Evolutionary conservation across 2,329 filamentous ascomycete species (phyloP).

Genomic region (Ascochyta viciae-villosae): DNA sequence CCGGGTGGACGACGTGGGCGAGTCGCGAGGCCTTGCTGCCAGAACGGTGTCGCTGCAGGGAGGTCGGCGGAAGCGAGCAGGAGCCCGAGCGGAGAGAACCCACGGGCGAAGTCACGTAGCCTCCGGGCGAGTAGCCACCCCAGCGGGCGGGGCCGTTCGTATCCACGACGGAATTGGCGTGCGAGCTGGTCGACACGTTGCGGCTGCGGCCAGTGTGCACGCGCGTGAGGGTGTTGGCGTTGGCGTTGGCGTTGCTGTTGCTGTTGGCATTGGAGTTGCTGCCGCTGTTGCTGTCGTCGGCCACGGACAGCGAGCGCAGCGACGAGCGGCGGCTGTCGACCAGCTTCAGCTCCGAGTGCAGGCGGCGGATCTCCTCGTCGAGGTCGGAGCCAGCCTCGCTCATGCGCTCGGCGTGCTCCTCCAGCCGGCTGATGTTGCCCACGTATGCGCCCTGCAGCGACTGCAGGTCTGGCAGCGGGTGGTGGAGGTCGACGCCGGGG

Average conservation of each 20-base stretch:
- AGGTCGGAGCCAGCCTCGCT: constrained; percentile 76
- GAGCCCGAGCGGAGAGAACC: constrained; percentile 64
- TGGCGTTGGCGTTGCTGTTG: constrained; percentile 24
- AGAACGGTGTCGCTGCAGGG: constrained; percentile 48
- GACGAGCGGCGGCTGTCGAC: constrained; percentile 72
- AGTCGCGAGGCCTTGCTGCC: constrained; percentile 51
- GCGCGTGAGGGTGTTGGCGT: constrained; percentile 33
- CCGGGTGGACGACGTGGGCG: constrained; percentile 51
- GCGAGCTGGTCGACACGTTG: constrained; percentile 52
- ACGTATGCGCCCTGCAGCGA: constrained; percentile 67
- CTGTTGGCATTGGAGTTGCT: too few species aligned
- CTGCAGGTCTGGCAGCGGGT: constrained; percentile 69
- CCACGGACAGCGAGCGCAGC: constrained; percentile 60
- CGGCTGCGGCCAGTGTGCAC: constrained; percentile 45
- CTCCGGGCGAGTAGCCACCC: constrained; percentile 74
- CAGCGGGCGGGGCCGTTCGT: constrained; percentile 71
- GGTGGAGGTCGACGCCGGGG: constrained; percentile 45
- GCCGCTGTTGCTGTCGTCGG: constrained; percentile 4
- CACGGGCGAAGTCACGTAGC: constrained; percentile 71
- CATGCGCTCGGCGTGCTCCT: constrained; percentile 77
- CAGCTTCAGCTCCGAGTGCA: constrained; percentile 74
- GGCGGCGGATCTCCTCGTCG: constrained; percentile 76
- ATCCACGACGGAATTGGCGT: constrained; percentile 69
- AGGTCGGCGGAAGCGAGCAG: constrained; percentile 46
- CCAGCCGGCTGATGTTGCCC: constrained; percentile 74